Base-by-base conservation (phyloP, 2,329 filamentous ascomycete genomes). In the Metarhizium album region DNA sequence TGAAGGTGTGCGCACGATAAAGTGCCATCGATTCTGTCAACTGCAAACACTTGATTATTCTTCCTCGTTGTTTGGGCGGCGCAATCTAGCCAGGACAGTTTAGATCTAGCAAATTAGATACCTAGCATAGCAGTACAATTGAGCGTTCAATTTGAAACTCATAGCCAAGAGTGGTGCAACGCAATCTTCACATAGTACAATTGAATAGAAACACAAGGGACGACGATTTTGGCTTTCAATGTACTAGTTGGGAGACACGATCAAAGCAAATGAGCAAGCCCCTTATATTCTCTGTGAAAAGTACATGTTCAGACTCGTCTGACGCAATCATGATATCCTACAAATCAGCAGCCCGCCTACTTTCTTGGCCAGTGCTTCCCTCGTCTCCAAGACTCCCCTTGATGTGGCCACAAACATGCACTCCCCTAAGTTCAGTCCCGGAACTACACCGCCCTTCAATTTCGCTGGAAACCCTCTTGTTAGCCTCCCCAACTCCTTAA, bases 261-360 rank as follows among this genome's bases (percentile, higher is more conserved):
- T 8, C 33, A 13, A 35, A 16, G 16, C 33, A 13, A n/a, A 13
- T 2, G 33, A 35, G 33, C 8, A 35, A 29, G 33, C 11, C 4
- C 8, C 33, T 13, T 4, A 16, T 35, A 35, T 16, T 8, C 33
- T 35, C 14, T 4, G 11, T 13, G 16, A 16, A 35, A 35, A 35
- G 11, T 35, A 13, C 33, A 37, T 40, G 18, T 9, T n/a, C 8
- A 24, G 40, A 9, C 40, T 43, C 20, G 13, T 14, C 22, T 3
- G 9, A 16, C 4, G n/a, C 31, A 3, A 18, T 69, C 61, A 75
- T 59, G 70, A 73, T 18, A 86, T 82, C 51, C 88, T 75, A 70
- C 86, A 93, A 51, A 95, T 69, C 53, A 89, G 74, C 67, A 89
- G 66, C 0, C 90, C 90, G n/a, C 90, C 90, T 20, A 89, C 72